Conservation (phyloP, 768 basidiomycete genomes). For the Termitomyces sp. region DNA sequence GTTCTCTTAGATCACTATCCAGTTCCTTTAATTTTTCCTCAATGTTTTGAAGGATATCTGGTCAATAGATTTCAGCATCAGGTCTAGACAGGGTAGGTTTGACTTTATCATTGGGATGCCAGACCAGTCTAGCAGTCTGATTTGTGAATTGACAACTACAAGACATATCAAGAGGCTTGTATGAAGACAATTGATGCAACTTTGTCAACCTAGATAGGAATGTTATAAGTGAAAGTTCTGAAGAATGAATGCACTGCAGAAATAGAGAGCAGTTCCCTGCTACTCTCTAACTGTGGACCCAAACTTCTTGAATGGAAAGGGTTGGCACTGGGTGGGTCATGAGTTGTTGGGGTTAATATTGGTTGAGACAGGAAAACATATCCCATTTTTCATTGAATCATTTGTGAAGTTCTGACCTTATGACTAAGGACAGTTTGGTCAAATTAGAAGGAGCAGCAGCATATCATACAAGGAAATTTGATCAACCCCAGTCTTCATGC, state of each 20-base stretch:
- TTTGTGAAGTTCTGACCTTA: slow-evolving; percentile 13
- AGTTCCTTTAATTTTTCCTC: slow-evolving; percentile 47
- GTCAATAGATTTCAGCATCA: slow-evolving; percentile 31
- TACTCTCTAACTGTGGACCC: slow-evolving; percentile 78
- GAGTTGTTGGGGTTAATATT: slow-evolving; percentile 62
- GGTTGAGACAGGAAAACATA: slow-evolving; percentile 93
- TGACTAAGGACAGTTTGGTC: no score
- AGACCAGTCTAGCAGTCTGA: slow-evolving; percentile 21
- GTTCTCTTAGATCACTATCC: slow-evolving; percentile 43
- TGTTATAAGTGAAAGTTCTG: slow-evolving; percentile 22
- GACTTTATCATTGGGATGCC: slow-evolving; percentile 35
- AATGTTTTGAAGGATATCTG: slow-evolving; percentile 55
- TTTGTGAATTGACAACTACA: slow-evolving; percentile 12
- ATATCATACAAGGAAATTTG: no score
- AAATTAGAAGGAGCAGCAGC: no score
- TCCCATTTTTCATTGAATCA: slow-evolving; percentile 5
- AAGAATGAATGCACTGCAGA: slow-evolving; percentile 77
- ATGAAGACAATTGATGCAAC: not conserved
- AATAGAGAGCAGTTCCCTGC: slow-evolving; percentile 67
- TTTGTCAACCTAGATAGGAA: not conserved
- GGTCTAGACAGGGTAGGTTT: no score
- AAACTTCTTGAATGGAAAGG: slow-evolving; percentile 87
- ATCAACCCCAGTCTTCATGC: no score
- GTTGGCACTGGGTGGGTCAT: slow-evolving; percentile 69
- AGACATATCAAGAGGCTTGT: not conserved